Base-by-base conservation (phyloP, 2,329 filamentous ascomycete species). In the Laburnicola sp. region DNA sequence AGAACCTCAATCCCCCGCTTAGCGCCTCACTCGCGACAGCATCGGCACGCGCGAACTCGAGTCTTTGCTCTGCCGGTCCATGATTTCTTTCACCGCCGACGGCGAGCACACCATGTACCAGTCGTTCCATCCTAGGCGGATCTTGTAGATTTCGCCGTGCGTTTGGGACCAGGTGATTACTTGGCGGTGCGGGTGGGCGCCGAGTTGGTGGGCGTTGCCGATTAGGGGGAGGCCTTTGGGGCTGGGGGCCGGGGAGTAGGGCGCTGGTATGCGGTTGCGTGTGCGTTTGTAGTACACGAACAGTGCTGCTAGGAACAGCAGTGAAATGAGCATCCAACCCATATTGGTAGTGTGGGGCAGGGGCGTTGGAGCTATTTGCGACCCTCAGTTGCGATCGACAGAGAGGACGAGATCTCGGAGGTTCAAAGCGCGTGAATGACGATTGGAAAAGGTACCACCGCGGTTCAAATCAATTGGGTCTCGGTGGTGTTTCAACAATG, bases 61-160 rank as follows among this genome's bases (percentile, higher is more conserved):
- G 22, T 62, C 50, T 1, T 63, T 59, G 6, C 70, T 69, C 39
- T 72, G 68, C 50, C 74, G 75, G 46, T 78, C 75, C 26, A 80
- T 54, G 11, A 80, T 72, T 11, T 79, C 76, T 31, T 72, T 73
- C 6, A 78, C 69, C 0, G 75, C 77, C 23, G 70, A 65, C 1
- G 77, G 76, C 10, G 62, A 74, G 58, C 76, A 77, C 26, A 80
- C 56, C 50, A 77, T 65, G 16, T 77, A 72, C 75, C 75, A 79
- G 51, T 76, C 70, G 40, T 77, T 69, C 72, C 74, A 76, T 4
- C 77, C 77, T 3, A 78, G 58, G 2, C 70, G 67, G 16, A 79
- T 60, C 49, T 72, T 72, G 64, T 73, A 78, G 3, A 79, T 47
- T n/a, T 79, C 76, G 31, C 77, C 77, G 57, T 77, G 78, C 45